These are phyloP conservation scores for Petrea volubilis DNA, from an alignment of 257 asterid genomes.

Conservation along the genomic window DNA sequence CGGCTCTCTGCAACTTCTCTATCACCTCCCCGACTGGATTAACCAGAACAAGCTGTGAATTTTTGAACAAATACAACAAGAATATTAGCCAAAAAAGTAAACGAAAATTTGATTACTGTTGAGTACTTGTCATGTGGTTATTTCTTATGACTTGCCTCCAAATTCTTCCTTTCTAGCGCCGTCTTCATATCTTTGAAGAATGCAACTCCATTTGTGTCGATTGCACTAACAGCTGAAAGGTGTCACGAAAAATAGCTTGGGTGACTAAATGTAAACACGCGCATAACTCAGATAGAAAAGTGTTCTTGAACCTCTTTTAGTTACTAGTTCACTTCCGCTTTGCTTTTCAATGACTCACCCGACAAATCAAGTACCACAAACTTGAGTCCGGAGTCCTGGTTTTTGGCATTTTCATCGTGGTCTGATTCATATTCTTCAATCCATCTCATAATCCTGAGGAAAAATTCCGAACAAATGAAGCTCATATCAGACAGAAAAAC, in stretches of 20 bases:
- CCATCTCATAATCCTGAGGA: constrained; percentile 70
- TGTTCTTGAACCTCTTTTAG: too few relatives aligned
- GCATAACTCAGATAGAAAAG: too few relatives aligned
- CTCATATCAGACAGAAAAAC: too few relatives aligned
- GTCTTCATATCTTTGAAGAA: constrained; percentile 62
- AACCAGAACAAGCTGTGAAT: constrained; percentile 61
- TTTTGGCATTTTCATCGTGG: constrained; percentile 27
- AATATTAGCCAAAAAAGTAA: neutral
- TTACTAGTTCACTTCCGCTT: neutral
- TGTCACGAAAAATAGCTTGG: too few relatives aligned
- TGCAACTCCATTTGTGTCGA: constrained; percentile 68
- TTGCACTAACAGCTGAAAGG: constrained; percentile 58
- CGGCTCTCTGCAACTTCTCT: constrained; percentile 56
- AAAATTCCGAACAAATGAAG: neutral
- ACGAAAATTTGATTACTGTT: neutral
- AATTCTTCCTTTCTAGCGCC: constrained; percentile 45
- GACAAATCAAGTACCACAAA: constrained; percentile 66
- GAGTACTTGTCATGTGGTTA: neutral
- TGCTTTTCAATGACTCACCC: constrained; percentile 36
- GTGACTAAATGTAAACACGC: too few relatives aligned
- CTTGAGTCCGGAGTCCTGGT: constrained; percentile 27
- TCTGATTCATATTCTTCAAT: constrained; percentile 53
- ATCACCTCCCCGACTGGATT: constrained; percentile 72
- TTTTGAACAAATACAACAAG: neutral
- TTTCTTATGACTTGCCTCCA: constrained; percentile 46